Conservation (phyloP, 192 early-diverging fungal species). For the Dispira simplex region DNA sequence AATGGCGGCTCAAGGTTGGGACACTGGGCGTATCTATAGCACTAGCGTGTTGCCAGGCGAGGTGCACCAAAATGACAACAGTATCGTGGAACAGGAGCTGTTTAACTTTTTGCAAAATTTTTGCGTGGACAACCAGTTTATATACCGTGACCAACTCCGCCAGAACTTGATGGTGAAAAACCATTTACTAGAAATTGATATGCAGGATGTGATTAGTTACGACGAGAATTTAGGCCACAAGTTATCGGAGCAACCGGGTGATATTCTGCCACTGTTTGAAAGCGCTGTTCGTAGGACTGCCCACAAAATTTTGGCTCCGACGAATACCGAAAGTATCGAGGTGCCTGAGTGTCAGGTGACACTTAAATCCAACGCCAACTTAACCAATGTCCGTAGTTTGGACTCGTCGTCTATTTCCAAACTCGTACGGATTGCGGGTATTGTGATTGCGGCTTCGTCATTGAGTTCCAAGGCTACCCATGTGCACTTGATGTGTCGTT, state of each 20-base stretch:
- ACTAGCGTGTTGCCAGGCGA: conserved; percentile 48
- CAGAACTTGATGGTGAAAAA: conserved; percentile 66
- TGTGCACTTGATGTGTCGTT: conserved; percentile 78
- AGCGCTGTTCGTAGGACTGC: conserved; percentile 63
- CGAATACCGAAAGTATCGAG: conserved; percentile 32
- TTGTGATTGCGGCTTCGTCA: conserved; percentile 84
- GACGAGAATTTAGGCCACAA: conserved; percentile 72
- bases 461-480: conserved; percentile 76
- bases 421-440: conserved; percentile 88
- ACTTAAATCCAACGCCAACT: conserved; percentile 68
- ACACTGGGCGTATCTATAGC: conserved; percentile 57
- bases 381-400: conserved; percentile 78
- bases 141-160: conserved; percentile 86
- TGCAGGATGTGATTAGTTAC: conserved; percentile 69
- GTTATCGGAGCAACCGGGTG: conserved; percentile 61
- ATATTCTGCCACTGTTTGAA: conserved; percentile 83
- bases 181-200: conserved; percentile 71
- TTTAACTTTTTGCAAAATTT: conserved; percentile 77
- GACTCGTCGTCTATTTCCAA: conserved; percentile 76
- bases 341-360: conserved; percentile 83
- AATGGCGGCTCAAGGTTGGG: conserved; percentile 63
- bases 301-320: conserved; percentile 46
- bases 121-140: conserved; percentile 63
- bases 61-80: conserved; percentile 34
- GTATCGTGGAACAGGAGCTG: conserved; percentile 47